phyloP scores from a whole-genome alignment of 2,329 filamentous ascomycete genomes.

The Apiospora kogelbergensis region DNA sequence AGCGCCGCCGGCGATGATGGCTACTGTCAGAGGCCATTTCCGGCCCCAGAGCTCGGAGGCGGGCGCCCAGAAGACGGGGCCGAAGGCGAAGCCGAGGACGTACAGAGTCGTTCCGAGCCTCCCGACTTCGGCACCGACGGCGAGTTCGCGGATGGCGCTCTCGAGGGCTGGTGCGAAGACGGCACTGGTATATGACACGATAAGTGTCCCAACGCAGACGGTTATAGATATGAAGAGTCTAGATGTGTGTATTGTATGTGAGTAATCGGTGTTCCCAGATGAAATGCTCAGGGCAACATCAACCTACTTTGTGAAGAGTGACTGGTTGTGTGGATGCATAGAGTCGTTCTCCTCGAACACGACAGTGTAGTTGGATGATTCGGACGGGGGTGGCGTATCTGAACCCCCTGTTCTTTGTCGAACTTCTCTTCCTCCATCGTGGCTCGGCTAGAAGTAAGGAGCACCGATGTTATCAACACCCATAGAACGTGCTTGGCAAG shows the following conservation, averaged over 20 bases:
- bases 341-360: conserved; percentile 9
- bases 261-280: neutral
- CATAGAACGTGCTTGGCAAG: neutral
- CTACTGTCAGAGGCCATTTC: neutral
- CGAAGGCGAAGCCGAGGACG: conserved; percentile 8
- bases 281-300: neutral
- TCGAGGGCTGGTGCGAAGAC: conserved; percentile 4
- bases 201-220: conserved; percentile 4
- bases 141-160: neutral
- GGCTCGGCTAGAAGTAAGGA: neutral
- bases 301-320: neutral
- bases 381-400: neutral
- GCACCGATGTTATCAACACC: neutral
- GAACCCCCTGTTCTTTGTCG: neutral
- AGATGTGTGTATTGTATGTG: neutral
- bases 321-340: neutral
- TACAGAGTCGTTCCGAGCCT: conserved; percentile 7
- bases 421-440: neutral
- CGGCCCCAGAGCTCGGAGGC: conserved; percentile 9
- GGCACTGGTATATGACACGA: conserved; percentile 7
- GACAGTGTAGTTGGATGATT: conserved; percentile 3
- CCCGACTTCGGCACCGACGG: neutral
- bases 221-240: neutral
- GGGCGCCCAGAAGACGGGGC: conserved; percentile 9
- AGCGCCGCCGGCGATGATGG: neutral